These are phyloP conservation scores for Cylindrotheca fusiformis DNA, from an alignment of 108 stramenopile species.

Conservation along the genomic window DNA sequence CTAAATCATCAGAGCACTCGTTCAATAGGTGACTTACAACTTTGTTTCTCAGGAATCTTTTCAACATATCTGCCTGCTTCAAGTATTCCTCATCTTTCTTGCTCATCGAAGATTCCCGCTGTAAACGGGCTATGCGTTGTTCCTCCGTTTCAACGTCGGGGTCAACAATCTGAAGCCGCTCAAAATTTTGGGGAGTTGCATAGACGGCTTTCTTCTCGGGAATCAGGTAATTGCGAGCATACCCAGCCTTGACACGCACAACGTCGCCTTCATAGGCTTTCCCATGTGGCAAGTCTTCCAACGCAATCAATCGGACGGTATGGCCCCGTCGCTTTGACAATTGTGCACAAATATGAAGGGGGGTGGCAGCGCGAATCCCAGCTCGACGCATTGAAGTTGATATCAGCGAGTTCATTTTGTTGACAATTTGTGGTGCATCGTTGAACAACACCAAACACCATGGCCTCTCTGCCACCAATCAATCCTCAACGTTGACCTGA, in stretches of 20 bases:
- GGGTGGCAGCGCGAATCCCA: neutral
- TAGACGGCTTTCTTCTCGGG: conserved; percentile 78
- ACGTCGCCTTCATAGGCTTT: conserved; percentile 79
- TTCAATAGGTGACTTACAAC: conserved; percentile 59
- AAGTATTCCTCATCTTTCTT: conserved; percentile 43
- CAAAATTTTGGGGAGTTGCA: conserved; percentile 79
- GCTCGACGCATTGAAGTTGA: neutral
- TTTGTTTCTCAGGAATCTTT: conserved; percentile 76
- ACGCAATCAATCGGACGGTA: conserved; percentile 78
- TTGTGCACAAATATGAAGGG: too few species aligned
- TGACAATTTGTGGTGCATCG: too few species aligned
- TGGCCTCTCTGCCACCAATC: too few species aligned
- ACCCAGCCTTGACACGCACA: conserved; percentile 76
- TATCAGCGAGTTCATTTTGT: too few species aligned
- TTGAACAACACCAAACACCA: too few species aligned
- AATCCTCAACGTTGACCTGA: too few species aligned
- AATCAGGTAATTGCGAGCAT: conserved; percentile 82
- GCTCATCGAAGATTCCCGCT: conserved; percentile 24
- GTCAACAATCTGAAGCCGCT: conserved; percentile 69
- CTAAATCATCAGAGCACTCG: too few species aligned
- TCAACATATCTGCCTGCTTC: conserved; percentile 72
- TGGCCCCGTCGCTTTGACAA: conserved; percentile 39
- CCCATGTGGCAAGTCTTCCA: conserved; percentile 71
- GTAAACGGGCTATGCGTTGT: conserved; percentile 37
- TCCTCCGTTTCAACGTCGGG: conserved; percentile 69